Conservation (phyloP, 352 stramenopile genomes). For the Globisporangium alternatum region DNA sequence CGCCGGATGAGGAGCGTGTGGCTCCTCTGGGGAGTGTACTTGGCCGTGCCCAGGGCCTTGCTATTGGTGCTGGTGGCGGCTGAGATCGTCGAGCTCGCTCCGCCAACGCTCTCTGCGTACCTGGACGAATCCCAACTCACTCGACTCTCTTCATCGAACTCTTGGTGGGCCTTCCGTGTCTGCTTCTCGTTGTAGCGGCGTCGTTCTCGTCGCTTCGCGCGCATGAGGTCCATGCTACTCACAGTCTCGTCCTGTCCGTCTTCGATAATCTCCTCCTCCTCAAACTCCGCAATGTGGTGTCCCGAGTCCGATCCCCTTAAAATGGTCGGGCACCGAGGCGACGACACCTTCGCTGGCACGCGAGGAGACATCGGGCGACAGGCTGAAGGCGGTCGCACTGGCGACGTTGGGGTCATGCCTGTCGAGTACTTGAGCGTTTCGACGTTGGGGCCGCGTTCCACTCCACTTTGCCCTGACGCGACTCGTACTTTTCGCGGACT, state of each 20-base stretch:
- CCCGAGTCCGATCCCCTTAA: neutral
- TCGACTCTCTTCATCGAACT: slow-evolving; percentile 20
- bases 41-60: slow-evolving; percentile 37
- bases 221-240: slow-evolving; percentile 13
- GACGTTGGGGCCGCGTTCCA: slow-evolving; percentile 3
- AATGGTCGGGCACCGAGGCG: neutral
- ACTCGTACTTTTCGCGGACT: slow-evolving; percentile 34
- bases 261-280: slow-evolving; percentile 40
- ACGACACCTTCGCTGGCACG: slow-evolving; percentile 2
- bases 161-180: neutral
- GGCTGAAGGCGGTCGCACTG: neutral
- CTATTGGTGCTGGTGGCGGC: slow-evolving; percentile 13
- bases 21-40: slow-evolving; percentile 56
- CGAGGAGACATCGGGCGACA: slow-evolving; percentile 11
- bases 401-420: neutral
- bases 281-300: slow-evolving; percentile 31
- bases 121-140: slow-evolving; percentile 15
- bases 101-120: slow-evolving; percentile 30
- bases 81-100: slow-evolving; percentile 20
- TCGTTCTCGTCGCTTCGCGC: slow-evolving; percentile 4
- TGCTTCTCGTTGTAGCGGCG: slow-evolving; percentile 14
- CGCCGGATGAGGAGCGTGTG: slow-evolving; percentile 56
- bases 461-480: neutral
- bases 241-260: slow-evolving; percentile 12
- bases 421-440: slow-evolving; percentile 9